These are phyloP conservation scores for Debaryomyces prosopidis DNA, from an alignment of 805 yeast genomes.

Conservation along the genomic window DNA sequence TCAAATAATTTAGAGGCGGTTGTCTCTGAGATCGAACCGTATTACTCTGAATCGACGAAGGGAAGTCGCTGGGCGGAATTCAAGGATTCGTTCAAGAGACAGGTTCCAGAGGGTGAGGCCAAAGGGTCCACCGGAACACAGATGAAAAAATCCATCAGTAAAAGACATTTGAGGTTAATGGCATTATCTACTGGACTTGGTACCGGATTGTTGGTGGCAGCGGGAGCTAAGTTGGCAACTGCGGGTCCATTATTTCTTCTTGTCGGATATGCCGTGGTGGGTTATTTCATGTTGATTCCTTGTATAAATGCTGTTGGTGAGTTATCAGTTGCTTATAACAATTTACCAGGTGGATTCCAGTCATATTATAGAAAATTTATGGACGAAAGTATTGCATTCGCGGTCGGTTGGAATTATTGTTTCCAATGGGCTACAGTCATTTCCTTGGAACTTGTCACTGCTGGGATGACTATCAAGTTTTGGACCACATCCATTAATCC, in stretches of 20 bases:
- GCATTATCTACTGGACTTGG: constrained; percentile 32
- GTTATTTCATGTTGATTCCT: constrained; percentile 50
- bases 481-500: constrained; percentile 37
- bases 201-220: constrained; percentile 34
- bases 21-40: neutral
- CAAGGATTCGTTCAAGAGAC: constrained; percentile 29
- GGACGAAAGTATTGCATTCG: constrained; percentile 40
- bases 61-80: constrained; percentile 17
- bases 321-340: constrained; percentile 49
- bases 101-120: neutral
- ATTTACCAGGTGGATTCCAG: constrained; percentile 40
- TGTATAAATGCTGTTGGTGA: constrained; percentile 65
- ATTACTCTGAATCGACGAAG: neutral
- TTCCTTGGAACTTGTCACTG: constrained; percentile 40
- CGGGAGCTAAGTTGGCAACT: constrained; percentile 40
- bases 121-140: neutral
- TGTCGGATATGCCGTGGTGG: constrained; percentile 58
- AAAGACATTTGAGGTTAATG: constrained; percentile 29
- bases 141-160: constrained; percentile 4
- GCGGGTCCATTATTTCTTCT: constrained; percentile 49
- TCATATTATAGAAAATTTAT: constrained; percentile 38
- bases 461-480: constrained; percentile 34
- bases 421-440: constrained; percentile 39
- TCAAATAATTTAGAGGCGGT: neutral
- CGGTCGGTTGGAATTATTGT: constrained; percentile 41